Conservation (phyloP, 805 yeast genomes). For the Wickerhamiella siamensis region DNA sequence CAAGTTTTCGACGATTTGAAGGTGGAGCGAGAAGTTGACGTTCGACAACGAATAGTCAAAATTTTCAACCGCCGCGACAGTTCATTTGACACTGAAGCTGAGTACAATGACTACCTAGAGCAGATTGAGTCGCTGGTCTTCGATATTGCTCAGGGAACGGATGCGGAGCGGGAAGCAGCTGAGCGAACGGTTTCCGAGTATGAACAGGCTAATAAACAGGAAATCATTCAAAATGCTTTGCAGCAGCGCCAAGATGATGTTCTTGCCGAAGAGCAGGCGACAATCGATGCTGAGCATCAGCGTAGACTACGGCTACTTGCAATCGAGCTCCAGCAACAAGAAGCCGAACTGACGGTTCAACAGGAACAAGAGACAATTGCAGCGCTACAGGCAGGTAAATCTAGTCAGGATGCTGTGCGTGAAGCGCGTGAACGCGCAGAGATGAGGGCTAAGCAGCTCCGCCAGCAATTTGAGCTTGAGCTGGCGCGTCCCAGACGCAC, state of each 20-base stretch:
- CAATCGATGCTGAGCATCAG: slow-evolving; percentile 54
- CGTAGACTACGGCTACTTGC: slow-evolving; percentile 37
- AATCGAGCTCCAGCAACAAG: slow-evolving; percentile 48
- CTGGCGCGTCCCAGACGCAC: slow-evolving; percentile 10
- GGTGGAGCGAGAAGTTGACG: slow-evolving; percentile 87
- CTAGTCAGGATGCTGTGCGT: slow-evolving; percentile 36
- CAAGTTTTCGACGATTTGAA: slow-evolving; percentile 83
- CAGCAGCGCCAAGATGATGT: slow-evolving; percentile 58
- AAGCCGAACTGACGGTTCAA: slow-evolving; percentile 27
- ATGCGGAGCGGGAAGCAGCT: slow-evolving; percentile 53
- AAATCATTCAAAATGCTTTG: slow-evolving; percentile 63
- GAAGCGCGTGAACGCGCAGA: slow-evolving; percentile 39
- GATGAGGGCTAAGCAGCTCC: slow-evolving; percentile 51
- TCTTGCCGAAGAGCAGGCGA: slow-evolving; percentile 46
- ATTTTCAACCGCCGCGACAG: slow-evolving; percentile 70
- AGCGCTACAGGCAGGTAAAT: slow-evolving; percentile 33
- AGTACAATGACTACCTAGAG: slow-evolving; percentile 68
- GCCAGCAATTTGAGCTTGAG: slow-evolving; percentile 39
- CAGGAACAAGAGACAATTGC: slow-evolving; percentile 45
- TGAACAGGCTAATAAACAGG: slow-evolving; percentile 58
- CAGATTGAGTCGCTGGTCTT: slow-evolving; percentile 68
- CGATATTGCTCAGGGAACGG: slow-evolving; percentile 56
- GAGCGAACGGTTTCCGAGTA: slow-evolving; percentile 36
- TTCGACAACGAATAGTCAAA: slow-evolving; percentile 59
- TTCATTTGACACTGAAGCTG: slow-evolving; percentile 48